These are phyloP conservation scores for Hygrocybe punicea DNA, from an alignment of 768 basidiomycete species.

Conservation along the genomic window DNA sequence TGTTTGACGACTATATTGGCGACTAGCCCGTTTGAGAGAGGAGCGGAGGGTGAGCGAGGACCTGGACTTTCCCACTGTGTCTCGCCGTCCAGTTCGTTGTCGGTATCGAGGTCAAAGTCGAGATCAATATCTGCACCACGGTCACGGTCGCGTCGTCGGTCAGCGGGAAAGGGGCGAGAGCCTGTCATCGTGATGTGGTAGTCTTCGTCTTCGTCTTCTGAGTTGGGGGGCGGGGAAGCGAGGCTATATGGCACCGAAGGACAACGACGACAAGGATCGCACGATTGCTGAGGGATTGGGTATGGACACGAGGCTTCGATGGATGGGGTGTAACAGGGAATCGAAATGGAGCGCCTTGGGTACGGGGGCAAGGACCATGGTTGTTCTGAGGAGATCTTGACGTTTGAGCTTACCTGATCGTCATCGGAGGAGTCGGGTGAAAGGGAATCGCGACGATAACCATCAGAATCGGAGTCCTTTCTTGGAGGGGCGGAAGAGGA, in stretches of 20 bases:
- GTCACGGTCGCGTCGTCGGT: slow-evolving; percentile 14
- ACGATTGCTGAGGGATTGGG: slow-evolving; percentile 23
- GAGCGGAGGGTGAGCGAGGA: slow-evolving; percentile 59
- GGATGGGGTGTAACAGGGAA: slow-evolving; percentile 53
- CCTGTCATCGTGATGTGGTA: slow-evolving; percentile 45
- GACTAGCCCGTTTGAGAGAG: slow-evolving; percentile 27
- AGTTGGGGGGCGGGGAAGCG: slow-evolving; percentile 71
- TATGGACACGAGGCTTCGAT: slow-evolving; percentile 35
- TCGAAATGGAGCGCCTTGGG: slow-evolving; percentile 55
- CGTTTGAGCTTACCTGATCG: slow-evolving; percentile 26
- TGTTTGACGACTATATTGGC: slow-evolving; percentile 50
- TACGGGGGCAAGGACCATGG: slow-evolving; percentile 54
- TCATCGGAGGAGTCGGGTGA: slow-evolving; percentile 42
- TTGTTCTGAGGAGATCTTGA: slow-evolving; percentile 33
- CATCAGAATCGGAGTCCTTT: slow-evolving; percentile 38
- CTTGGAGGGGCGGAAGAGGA: slow-evolving; percentile 32
- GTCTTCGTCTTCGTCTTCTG: slow-evolving; percentile 59
- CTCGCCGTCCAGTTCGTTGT: slow-evolving; percentile 54
- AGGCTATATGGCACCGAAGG: slow-evolving; percentile 55
- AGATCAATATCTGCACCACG: slow-evolving; percentile 30
- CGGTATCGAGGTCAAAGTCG: slow-evolving; percentile 45
- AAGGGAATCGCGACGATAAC: slow-evolving; percentile 38
- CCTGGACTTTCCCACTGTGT: slow-evolving; percentile 63
- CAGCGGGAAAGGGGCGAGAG: slow-evolving; percentile 32
- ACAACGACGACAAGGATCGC: slow-evolving; percentile 45